Evolutionary conservation across 441 rosid species (phyloP), one percentile per base, ranked within the genome.

Genomic region (Viola pubescens): DNA sequence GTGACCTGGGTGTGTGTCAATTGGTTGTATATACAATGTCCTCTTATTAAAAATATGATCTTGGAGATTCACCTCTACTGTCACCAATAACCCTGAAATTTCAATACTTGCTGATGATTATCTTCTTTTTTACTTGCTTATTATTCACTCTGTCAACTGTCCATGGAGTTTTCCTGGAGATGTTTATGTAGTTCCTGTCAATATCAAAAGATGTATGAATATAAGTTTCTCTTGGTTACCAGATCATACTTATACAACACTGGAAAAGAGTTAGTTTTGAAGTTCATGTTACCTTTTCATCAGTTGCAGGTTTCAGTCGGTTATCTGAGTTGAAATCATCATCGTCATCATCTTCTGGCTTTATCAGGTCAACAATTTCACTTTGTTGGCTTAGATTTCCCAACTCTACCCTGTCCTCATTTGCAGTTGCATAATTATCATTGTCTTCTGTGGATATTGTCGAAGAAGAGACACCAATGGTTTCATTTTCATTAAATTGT

Each of bases 281-380:
- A 19, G 34, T 26, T 19, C 46, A 55, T 56, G 60, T 70, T 70
- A 76, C 78, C 79, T 62, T 56, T 69, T 2, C 34, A 26, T 26
- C 34, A 26, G 37, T 63, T 62, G 54, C 49, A 58, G 48, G 52
- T 26, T 26, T 1, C 34, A 2, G 3, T 2, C 2, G 34, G 34
- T 26, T 26, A 26, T 26, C 34, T 26, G 34, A 26, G 2, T 26
- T 26, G 34, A 1, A 26, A 26, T 26, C 34, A 26, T 19, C 26
- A 19, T 19, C 26, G 26, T 26, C 34, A 26, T 26, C 34, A 26
- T 70, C 66, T 37, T 48, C 14, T 4, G 57, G 44, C 9, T 37
- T 54, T 3, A 54, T 37, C 57, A 54, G 12, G 43, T 54, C 57
- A 11, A 11, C 40, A 38, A 12, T 37, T 37, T 54, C 41, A 4